Evolutionary conservation across 2,329 filamentous ascomycete genomes (phyloP), one percentile per base, ranked within the genome.

Genomic region (Chaetomiaceae sp.): DNA sequence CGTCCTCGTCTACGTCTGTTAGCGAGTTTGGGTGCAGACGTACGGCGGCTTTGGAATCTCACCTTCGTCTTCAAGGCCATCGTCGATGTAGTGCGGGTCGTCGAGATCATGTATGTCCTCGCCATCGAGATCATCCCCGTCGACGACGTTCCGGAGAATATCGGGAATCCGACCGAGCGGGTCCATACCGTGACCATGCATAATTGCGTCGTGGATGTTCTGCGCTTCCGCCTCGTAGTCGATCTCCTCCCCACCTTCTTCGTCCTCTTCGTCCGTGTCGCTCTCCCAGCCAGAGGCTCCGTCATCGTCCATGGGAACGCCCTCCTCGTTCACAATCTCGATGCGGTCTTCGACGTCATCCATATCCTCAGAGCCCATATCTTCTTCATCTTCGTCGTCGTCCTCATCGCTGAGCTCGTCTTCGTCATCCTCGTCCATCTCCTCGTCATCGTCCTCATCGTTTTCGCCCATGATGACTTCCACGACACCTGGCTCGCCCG

Each of bases 381-480:
- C 73, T 9, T 71, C 71, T 15, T 76, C 73, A 24, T 56, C 58
- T 17, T 58, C 57, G 3, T 62, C 60, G 5, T 59, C 76, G 34
- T 80, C 78, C 40, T 70, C 60, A 10, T 60, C 68, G 18, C 22
- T 41, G 7, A 72, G 71, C 3, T 29, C 30, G 8, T 78, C 76
- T 2, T 81, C 79, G 10, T 81, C 80, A 27, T 83, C 81, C 20
- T 81, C 76, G 22, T 80, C 78, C 70, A 6, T 74, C 73, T 53
- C 51, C 18, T 77, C 77, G 2, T 78, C 76, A 7, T 83, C 82
- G n/a, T 79, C 76, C 3, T 80, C 77, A 4, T 80, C 77, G 27
- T 77, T 74, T 39, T 77, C 79, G 42, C 86, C 85, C 72, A 96
- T 86, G 51, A 95, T 87, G 56, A 97, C 79, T 66, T 84, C 80